phyloP scores from a whole-genome alignment of 148 eudicot genomes.

The Amaranthus palmeri region DNA sequence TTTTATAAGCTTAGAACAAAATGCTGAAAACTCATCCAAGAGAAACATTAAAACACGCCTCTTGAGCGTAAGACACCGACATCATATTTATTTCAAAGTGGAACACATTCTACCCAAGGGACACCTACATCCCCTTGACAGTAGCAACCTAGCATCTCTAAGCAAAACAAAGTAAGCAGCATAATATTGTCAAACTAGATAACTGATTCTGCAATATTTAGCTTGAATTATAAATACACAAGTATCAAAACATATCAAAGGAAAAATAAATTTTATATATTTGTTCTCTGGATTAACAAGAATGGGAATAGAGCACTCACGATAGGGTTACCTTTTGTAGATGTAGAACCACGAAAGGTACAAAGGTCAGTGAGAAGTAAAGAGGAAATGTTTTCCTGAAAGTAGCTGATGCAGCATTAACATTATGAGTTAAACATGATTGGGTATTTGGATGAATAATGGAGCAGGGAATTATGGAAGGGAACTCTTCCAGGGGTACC shows the following conservation, averaged over 20 bases:
- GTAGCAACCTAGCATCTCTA: neutral
- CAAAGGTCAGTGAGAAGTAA: conserved; percentile 91
- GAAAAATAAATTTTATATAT: neutral
- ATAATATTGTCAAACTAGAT: conserved; percentile 3
- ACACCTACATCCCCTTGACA: neutral
- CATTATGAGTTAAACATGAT: conserved; percentile 77
- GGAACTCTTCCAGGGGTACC: conserved; percentile 62
- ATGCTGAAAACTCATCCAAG: conserved; percentile 8
- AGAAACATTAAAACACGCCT: neutral
- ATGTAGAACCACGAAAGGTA: conserved; percentile 88
- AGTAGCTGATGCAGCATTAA: conserved; percentile 62
- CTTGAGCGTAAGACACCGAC: neutral
- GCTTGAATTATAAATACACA: neutral
- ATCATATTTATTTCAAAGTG: neutral
- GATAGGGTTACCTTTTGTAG: conserved; percentile 68
- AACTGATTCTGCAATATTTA: neutral
- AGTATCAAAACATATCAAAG: neutral
- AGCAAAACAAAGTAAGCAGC: neutral
- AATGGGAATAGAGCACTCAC: conserved; percentile 5
- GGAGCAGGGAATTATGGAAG: conserved; percentile 85
- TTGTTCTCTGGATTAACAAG: neutral
- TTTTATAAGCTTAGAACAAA: neutral
- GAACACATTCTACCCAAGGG: neutral
- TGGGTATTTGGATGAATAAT: conserved; percentile 71
- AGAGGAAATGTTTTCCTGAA: conserved; percentile 95